These are phyloP conservation scores for Lentinula guzmanii DNA, from an alignment of 768 basidiomycete genomes.

Conservation along the genomic window DNA sequence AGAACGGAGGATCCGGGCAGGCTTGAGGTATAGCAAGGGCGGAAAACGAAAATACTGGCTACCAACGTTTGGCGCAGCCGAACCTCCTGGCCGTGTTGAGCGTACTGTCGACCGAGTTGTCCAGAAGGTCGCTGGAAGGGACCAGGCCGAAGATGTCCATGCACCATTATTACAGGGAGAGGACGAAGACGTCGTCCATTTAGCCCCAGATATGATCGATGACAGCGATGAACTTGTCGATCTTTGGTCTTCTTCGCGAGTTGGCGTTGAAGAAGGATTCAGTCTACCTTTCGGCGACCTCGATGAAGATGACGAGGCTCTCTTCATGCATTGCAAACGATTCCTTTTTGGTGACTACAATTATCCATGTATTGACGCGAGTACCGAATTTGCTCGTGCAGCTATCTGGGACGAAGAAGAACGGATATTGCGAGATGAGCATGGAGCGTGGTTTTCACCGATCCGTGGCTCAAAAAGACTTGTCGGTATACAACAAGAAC, in stretches of 20 bases:
- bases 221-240: slow-evolving; percentile 34
- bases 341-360: slow-evolving; percentile 89
- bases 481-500: slow-evolving; percentile 30
- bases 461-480: slow-evolving; percentile 42
- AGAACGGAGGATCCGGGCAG: slow-evolving; percentile 84
- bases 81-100: slow-evolving; percentile 32
- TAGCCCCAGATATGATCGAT: slow-evolving; percentile 48
- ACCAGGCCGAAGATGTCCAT: slow-evolving; percentile 52
- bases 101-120: slow-evolving; percentile 36
- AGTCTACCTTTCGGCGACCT: slow-evolving; percentile 63
- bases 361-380: slow-evolving; percentile 87
- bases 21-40: slow-evolving; percentile 86
- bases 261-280: slow-evolving; percentile 33
- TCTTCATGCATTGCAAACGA: slow-evolving; percentile 70
- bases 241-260: slow-evolving; percentile 24
- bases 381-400: slow-evolving; percentile 61
- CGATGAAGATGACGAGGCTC: slow-evolving; percentile 66
- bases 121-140: slow-evolving; percentile 32
- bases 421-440: slow-evolving; percentile 68
- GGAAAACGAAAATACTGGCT: slow-evolving; percentile 96
- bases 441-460: slow-evolving; percentile 66
- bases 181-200: slow-evolving; percentile 57
- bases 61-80: slow-evolving; percentile 44
- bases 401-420: slow-evolving; percentile 84
- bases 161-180: slow-evolving; percentile 71